Conservation (phyloP, 345 rosid genomes). For the Murraya paniculata region DNA sequence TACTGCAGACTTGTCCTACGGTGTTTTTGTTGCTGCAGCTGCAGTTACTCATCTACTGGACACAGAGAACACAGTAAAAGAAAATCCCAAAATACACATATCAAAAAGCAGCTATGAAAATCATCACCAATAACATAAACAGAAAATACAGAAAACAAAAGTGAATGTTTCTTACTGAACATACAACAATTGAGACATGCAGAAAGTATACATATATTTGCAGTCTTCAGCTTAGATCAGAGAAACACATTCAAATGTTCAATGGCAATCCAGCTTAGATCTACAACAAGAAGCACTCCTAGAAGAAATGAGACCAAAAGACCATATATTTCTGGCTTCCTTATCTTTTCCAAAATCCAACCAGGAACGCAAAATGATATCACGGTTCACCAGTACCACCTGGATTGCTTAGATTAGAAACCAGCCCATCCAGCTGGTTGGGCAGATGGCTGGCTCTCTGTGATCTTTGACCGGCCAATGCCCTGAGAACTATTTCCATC, state of each 20-base stretch:
- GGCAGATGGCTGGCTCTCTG: conserved; percentile 47
- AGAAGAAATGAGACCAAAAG: background rate
- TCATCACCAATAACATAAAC: background rate
- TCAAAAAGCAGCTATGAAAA: too few relatives aligned
- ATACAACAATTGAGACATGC: conserved; percentile 13
- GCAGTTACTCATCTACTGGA: too few relatives aligned
- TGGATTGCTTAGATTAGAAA: conserved; percentile 39
- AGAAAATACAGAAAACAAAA: background rate
- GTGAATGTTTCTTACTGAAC: background rate
- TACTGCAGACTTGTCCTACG: too few relatives aligned
- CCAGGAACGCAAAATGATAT: background rate
- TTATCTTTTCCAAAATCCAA: background rate
- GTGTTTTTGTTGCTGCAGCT: too few relatives aligned
- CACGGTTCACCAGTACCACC: background rate
- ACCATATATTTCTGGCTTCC: background rate
- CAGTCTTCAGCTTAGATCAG: conserved; percentile 3
- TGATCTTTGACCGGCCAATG: conserved; percentile 37
- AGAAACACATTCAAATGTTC: conserved; percentile 8
- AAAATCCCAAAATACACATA: too few relatives aligned
- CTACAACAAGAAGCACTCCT: conserved; percentile 6
- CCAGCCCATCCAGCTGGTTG: conserved; percentile 99
- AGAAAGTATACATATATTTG: conserved; percentile 11
- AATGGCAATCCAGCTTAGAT: conserved; percentile 4
- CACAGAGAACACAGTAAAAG: too few relatives aligned
- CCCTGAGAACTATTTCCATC: conserved; percentile 54